Conservation (phyloP, 1,284 basidiomycete genomes). For the Pseudozyma sp. region DNA sequence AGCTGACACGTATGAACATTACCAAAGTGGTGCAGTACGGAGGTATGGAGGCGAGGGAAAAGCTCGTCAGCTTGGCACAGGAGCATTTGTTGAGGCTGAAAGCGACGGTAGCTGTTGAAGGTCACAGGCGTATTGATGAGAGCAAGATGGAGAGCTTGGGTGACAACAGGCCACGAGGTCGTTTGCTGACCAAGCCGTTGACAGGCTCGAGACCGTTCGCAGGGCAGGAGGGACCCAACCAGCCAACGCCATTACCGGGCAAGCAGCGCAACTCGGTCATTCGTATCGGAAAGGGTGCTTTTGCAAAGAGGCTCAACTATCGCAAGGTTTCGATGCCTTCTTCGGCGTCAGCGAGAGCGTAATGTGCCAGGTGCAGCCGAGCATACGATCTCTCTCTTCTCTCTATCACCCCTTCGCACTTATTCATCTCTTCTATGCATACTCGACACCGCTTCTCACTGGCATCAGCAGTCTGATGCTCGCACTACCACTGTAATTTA, state of each 20-base stretch:
- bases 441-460: background rate
- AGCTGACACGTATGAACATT: constrained; percentile 59
- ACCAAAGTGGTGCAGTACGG: constrained; percentile 60
- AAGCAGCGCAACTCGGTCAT: constrained; percentile 59
- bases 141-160: constrained; percentile 27
- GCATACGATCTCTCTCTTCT: background rate
- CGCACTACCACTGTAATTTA: constrained; percentile 35
- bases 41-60: constrained; percentile 51
- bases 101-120: constrained; percentile 53
- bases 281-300: constrained; percentile 63
- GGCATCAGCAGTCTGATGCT: constrained; percentile 8
- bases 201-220: constrained; percentile 45
- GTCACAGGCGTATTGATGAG: constrained; percentile 49
- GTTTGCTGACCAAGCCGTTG: constrained; percentile 53
- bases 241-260: constrained; percentile 42
- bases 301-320: constrained; percentile 60
- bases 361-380: constrained; percentile 1
- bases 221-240: constrained; percentile 32
- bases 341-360: constrained; percentile 5
- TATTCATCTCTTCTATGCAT: background rate
- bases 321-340: constrained; percentile 35
- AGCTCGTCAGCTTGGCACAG: constrained; percentile 49
- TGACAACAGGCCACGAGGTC: constrained; percentile 48
- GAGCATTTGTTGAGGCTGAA: constrained; percentile 56
- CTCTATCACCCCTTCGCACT: background rate